These are phyloP conservation scores for Acephala macrosclerotiorum DNA, from an alignment of 2,329 filamentous ascomycete genomes.

Conservation along the genomic window DNA sequence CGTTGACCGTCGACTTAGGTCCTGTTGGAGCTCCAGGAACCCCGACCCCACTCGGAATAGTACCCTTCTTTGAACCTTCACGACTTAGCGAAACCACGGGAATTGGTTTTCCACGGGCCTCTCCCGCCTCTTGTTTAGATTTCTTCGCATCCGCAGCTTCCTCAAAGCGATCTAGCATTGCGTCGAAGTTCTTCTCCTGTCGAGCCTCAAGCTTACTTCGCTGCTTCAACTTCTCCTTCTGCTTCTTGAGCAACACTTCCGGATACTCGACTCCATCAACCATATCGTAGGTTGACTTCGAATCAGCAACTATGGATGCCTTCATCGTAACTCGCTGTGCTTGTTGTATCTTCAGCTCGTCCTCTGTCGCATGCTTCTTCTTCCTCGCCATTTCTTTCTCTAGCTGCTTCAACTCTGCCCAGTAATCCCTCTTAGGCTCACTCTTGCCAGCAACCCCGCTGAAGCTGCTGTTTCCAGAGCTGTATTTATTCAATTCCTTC, in stretches of 20 bases:
- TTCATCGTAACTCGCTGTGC: not conserved
- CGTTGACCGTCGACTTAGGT: too few species aligned
- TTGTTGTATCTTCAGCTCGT: not conserved
- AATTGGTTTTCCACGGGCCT: not conserved
- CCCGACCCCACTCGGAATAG: too few species aligned
- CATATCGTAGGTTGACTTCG: not conserved
- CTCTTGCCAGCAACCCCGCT: not conserved
- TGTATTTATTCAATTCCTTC: not conserved
- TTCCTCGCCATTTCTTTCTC: not conserved
- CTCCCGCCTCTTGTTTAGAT: not conserved
- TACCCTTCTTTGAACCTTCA: not conserved
- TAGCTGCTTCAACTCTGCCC: slow-evolving; percentile 11
- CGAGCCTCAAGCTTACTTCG: too few species aligned
- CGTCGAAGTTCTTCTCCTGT: too few species aligned
- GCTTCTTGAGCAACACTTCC: not conserved
- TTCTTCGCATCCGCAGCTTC: not conserved
- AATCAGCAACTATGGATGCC: not conserved
- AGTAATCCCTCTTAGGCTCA: not conserved
- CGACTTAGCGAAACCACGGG: not conserved
- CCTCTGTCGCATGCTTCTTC: not conserved
- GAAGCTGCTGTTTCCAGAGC: not conserved
- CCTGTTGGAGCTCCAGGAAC: too few species aligned
- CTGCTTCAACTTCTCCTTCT: too few species aligned
- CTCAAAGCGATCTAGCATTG: too few species aligned
- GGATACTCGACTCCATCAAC: not conserved